Conservation (phyloP, 2,329 filamentous ascomycete genomes). For the Myriosclerotinia duriaeana region DNA sequence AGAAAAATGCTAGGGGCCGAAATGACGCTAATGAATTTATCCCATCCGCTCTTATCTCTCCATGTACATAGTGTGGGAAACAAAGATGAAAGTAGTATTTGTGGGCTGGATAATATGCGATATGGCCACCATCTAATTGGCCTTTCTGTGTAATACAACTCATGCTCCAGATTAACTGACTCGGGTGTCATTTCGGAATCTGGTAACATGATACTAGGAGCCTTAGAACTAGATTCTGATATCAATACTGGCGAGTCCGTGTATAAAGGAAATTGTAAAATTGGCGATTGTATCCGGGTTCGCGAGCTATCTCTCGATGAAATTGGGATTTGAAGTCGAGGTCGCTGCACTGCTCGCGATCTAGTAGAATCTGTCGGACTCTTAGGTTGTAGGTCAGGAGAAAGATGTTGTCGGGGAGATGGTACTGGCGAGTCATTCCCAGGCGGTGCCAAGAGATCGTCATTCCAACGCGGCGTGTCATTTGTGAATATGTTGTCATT, state of each 20-base stretch:
- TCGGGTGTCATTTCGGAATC: constrained; percentile 33
- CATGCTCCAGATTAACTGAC: constrained; percentile 32
- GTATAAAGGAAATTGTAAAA: constrained; percentile 39
- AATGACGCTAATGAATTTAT: constrained; percentile 75
- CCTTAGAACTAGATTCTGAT: constrained; percentile 34
- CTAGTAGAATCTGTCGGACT: constrained; percentile 29
- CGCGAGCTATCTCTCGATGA: constrained; percentile 38
- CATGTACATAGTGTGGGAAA: constrained; percentile 87
- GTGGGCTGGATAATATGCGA: constrained; percentile 66
- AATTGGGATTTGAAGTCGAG: constrained; percentile 37
- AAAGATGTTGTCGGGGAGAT: constrained; percentile 20
- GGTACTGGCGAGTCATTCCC: constrained; percentile 42
- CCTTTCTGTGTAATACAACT: constrained; percentile 34
- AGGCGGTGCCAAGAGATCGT: constrained; percentile 47
- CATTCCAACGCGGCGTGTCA: constrained; percentile 36
- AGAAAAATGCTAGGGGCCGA: constrained; percentile 90
- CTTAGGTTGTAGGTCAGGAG: constrained; percentile 1
- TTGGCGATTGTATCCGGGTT: constrained; percentile 34
- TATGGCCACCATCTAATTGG: constrained; percentile 80
- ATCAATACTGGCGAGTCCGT: constrained; percentile 39
- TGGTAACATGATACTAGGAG: constrained; percentile 39
- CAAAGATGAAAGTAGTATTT: constrained; percentile 68
- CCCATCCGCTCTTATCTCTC: constrained; percentile 79
- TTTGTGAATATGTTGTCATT: constrained; percentile 42
- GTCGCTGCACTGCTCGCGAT: constrained; percentile 28